phyloP scores from a whole-genome alignment of 257 asterid species.

The Solanum lycopersicoides region DNA sequence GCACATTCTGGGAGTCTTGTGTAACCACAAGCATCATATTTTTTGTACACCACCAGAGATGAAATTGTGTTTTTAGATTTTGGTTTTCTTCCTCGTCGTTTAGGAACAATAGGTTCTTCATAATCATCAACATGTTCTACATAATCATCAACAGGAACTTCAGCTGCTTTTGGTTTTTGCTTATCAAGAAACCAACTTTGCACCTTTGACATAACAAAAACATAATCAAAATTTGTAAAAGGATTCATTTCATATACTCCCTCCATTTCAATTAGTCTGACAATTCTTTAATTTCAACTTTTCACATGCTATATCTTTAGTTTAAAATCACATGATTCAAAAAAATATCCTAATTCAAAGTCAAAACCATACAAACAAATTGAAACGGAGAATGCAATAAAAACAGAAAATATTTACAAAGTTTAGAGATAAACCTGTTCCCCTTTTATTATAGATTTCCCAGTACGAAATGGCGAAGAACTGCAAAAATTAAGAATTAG shows the following conservation, averaged over 20 bases:
- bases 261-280: neutral
- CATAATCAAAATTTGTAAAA: neutral
- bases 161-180: slow-evolving; percentile 10
- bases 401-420: neutral
- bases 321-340: neutral
- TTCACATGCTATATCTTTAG: neutral
- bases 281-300: neutral
- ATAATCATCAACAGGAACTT: slow-evolving; percentile 1
- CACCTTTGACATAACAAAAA: slow-evolving; percentile 33
- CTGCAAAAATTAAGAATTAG: slow-evolving; percentile 28
- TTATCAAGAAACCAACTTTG: slow-evolving; percentile 54
- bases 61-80: slow-evolving; percentile 22
- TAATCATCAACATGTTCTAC: neutral
- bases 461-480: slow-evolving; percentile 41
- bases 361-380: neutral
- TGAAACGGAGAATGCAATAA: neutral
- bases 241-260: neutral
- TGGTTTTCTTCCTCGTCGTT: slow-evolving; percentile 9
- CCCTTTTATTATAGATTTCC: slow-evolving; percentile 37
- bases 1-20: neutral
- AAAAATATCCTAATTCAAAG: neutral
- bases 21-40: neutral
- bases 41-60: neutral
- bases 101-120: neutral
- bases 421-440: slow-evolving; percentile 46